A percentile compares a stretch with the other conserved stretches of the same genome.
phyloP scores from a whole-genome alignment of 2,329 filamentous ascomycete genomes.

The Onygena corvina region DNA sequence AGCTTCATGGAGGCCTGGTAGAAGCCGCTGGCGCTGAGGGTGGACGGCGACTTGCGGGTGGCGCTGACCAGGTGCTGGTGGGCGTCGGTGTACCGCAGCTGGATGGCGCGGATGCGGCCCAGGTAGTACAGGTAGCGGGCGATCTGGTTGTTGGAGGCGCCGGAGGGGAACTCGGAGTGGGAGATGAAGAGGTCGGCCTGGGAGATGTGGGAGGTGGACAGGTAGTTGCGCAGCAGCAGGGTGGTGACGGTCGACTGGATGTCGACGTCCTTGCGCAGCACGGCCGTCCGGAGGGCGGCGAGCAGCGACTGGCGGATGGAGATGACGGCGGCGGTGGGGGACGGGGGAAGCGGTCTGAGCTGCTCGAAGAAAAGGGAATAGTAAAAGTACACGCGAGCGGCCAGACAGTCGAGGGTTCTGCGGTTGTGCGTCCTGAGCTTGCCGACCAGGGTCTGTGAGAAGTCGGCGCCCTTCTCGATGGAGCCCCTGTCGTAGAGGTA shows the following conservation, averaged over 20 bases:
- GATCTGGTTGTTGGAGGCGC: slow-evolving; percentile 95
- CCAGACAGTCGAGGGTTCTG: slow-evolving; percentile 82
- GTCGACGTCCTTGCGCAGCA: slow-evolving; percentile 89
- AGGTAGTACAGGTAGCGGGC: slow-evolving; percentile 96
- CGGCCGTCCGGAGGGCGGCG: slow-evolving; percentile 82
- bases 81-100: slow-evolving; percentile 91
- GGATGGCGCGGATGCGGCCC: slow-evolving; percentile 88
- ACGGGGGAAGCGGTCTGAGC: slow-evolving; percentile 73
- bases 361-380: slow-evolving; percentile 92
- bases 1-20: slow-evolving; percentile 94
- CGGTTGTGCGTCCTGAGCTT: slow-evolving; percentile 82
- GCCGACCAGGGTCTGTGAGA: slow-evolving; percentile 72
- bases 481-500: slow-evolving; percentile 77
- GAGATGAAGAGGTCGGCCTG: slow-evolving; percentile 93
- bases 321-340: slow-evolving; percentile 75
- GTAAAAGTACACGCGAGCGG: slow-evolving; percentile 96
- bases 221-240: slow-evolving; percentile 85
- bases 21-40: slow-evolving; percentile 79
- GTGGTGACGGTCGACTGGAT: slow-evolving; percentile 96
- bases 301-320: slow-evolving; percentile 76
- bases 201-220: slow-evolving; percentile 88
- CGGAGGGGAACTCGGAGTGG: slow-evolving; percentile 87
- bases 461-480: slow-evolving; percentile 65
- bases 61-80: slow-evolving; percentile 88
- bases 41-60: slow-evolving; percentile 87